phyloP scores from a whole-genome alignment of 192 early-diverging fungal genomes.

The Backusella morwellensis region DNA sequence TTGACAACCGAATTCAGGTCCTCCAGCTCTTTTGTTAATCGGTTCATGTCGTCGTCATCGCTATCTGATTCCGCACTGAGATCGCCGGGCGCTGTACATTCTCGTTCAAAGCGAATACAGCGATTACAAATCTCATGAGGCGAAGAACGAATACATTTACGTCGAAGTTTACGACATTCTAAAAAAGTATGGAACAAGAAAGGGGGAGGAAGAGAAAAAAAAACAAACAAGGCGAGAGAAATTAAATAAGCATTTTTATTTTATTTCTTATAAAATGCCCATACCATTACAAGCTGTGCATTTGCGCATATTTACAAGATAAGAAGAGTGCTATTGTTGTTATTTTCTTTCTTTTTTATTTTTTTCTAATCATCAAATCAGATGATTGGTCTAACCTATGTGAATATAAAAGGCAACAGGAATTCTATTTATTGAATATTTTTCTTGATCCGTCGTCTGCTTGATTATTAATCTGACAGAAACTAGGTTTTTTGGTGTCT shows the following conservation, averaged over 20 bases:
- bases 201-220: background rate
- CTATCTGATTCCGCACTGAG: background rate
- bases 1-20: background rate
- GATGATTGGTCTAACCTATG: background rate
- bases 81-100: background rate
- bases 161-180: slow-evolving; percentile 4
- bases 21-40: background rate
- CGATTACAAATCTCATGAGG: background rate
- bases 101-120: background rate
- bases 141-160: background rate
- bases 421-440: background rate
- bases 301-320: background rate
- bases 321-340: background rate
- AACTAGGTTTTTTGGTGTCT: too few species aligned
- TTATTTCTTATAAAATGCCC: background rate
- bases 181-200: background rate
- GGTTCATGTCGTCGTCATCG: background rate
- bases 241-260: background rate
- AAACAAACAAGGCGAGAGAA: background rate
- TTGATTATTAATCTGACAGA: too few species aligned
- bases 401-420: background rate
- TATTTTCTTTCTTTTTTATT: background rate
- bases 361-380: background rate
- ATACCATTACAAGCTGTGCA: background rate
- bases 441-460: too few species aligned